Conservation (phyloP, 352 stramenopile genomes). For the Globisporangium paddicum region DNA sequence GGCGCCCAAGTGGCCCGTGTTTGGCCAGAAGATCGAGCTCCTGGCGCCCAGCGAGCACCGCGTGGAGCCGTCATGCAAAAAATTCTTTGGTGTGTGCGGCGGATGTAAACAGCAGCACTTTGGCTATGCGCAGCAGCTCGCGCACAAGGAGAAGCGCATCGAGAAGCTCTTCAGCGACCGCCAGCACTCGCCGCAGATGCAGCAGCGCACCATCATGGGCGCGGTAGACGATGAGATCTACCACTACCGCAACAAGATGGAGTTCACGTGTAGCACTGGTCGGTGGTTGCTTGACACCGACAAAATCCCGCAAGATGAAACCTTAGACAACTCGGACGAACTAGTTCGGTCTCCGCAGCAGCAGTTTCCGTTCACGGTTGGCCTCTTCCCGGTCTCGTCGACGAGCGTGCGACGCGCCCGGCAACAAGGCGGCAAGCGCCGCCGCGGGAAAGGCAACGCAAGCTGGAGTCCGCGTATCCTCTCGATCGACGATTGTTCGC, state of each 20-base stretch:
- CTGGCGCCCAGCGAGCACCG: conserved; percentile 28
- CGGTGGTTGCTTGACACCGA: conserved; percentile 58
- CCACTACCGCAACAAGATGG: conserved; percentile 81
- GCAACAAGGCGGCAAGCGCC: conserved; percentile 27
- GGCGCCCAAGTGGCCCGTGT: conserved; percentile 28
- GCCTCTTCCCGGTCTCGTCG: conserved; percentile 57
- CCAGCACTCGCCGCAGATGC: conserved; percentile 23
- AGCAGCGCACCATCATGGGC: conserved; percentile 39
- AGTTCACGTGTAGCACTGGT: conserved; percentile 78
- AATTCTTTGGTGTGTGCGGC: conserved; percentile 62
- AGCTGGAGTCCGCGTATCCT: conserved; percentile 65
- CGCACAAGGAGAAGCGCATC: conserved; percentile 61
- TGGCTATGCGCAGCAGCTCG: conserved; percentile 49
- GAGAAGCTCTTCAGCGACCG: conserved; percentile 26
- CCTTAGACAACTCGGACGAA: not conserved
- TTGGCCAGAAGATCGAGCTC: conserved; percentile 29
- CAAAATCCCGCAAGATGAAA: conserved; percentile 10
- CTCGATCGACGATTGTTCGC: conserved; percentile 51
- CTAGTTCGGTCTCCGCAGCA: not conserved
- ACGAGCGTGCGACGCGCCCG: conserved; percentile 38
- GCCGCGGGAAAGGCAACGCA: conserved; percentile 22
- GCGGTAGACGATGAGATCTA: conserved; percentile 14
- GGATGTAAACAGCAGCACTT: conserved; percentile 73
- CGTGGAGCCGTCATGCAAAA: conserved; percentile 31
- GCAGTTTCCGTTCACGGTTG: conserved; percentile 50